Evolutionary conservation across 1,139 yeast genomes (phyloP).

Genomic region (Petasospora fabianii): DNA sequence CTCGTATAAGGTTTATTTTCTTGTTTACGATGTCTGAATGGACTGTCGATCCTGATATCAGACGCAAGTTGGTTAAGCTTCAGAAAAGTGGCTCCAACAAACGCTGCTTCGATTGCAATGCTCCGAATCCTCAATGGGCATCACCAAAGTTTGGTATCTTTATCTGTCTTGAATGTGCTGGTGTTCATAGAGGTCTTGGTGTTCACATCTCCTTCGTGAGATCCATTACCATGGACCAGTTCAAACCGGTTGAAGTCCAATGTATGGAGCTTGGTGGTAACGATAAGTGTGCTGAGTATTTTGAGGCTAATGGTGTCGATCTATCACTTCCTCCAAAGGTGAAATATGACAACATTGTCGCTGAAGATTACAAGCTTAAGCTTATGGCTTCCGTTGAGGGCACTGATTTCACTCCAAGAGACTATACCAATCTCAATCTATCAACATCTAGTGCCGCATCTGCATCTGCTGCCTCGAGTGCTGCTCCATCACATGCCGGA

Average conservation of each 20-base stretch:
- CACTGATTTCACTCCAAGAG: constrained; percentile 62
- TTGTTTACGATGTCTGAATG: constrained; percentile 39
- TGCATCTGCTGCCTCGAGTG: constrained; percentile 8
- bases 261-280: constrained; percentile 97
- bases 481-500: constrained; percentile 6
- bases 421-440: constrained; percentile 44
- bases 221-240: constrained; percentile 96
- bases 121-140: constrained; percentile 99
- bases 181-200: constrained; percentile 92
- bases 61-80: constrained; percentile 73
- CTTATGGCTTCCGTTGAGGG: constrained; percentile 76
- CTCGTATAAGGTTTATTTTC: too few species aligned
- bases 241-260: constrained; percentile 83
- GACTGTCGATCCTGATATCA: constrained; percentile 89
- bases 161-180: constrained; percentile 96
- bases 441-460: constrained; percentile 12
- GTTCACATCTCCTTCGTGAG: constrained; percentile 96
- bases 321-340: constrained; percentile 56
- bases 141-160: constrained; percentile 96
- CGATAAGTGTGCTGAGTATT: constrained; percentile 65
- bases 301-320: constrained; percentile 72
- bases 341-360: constrained; percentile 85
- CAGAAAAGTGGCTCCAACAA: constrained; percentile 83
- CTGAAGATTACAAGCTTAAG: constrained; percentile 89
- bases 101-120: constrained; percentile 89